phyloP scores from a whole-genome alignment of 2,329 filamentous ascomycete genomes.

The Colletotrichum sidae region DNA sequence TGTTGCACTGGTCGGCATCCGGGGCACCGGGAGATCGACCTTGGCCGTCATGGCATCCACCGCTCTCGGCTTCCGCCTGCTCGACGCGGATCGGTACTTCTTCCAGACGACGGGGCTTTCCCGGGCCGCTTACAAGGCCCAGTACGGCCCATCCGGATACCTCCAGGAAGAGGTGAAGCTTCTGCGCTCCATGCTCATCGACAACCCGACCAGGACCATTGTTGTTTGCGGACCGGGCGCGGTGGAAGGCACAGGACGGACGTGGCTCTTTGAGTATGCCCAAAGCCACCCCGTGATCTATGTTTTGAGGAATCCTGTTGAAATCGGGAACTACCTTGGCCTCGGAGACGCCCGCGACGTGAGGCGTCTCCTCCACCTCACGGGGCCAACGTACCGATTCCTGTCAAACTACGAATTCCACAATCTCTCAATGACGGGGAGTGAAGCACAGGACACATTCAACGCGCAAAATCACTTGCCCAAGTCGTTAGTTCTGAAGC shows the following conservation, averaged over 20 bases:
- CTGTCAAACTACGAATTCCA: constrained; percentile 83
- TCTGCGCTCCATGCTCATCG: constrained; percentile 68
- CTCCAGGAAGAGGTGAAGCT: constrained; percentile 72
- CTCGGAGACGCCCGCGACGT: constrained; percentile 66
- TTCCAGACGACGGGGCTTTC: constrained; percentile 71
- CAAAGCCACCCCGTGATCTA: constrained; percentile 77
- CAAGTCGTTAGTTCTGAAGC: constrained; percentile 73
- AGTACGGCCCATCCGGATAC: constrained; percentile 71
- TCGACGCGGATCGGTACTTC: constrained; percentile 78
- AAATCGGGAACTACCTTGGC: constrained; percentile 72
- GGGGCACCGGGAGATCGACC: constrained; percentile 80
- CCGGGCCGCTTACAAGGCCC: constrained; percentile 71
- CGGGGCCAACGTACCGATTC: constrained; percentile 68
- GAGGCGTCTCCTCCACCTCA: constrained; percentile 68
- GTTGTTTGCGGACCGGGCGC: constrained; percentile 75
- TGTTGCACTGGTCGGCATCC: constrained; percentile 78
- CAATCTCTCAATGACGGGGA: constrained; percentile 65
- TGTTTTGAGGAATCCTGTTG: constrained; percentile 72
- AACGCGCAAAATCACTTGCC: constrained; percentile 45
- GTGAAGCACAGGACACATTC: too few species aligned
- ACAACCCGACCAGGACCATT: constrained; percentile 69
- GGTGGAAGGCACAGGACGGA: constrained; percentile 71
- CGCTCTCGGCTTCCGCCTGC: constrained; percentile 73
- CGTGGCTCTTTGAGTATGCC: constrained; percentile 70
- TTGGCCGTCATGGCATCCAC: constrained; percentile 80